Evolutionary conservation across 169 alveolate genomes (phyloP), one percentile per base, ranked within the genome.

Genomic region (Cyclospora cayetanensis): DNA sequence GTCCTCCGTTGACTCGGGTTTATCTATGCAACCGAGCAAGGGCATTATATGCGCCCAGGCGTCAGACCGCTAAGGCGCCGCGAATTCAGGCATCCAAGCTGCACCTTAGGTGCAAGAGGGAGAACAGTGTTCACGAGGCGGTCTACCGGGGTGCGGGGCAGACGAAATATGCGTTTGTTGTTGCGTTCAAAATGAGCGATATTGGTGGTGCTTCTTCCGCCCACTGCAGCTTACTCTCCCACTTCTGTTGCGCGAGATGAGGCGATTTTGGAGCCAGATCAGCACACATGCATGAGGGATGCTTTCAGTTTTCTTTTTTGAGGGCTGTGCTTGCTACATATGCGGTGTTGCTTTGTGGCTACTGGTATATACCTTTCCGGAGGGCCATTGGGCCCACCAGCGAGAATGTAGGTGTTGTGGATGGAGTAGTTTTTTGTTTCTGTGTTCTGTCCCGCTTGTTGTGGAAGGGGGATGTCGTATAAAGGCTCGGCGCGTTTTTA

Each of bases 41-140:
- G 87, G 87, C 12, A 46, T 2, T 46, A 43, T 77, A 50, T 25
- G 46, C 34, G 46, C 70, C 70, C 68, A 25, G 18, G 68, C 87
- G 25, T 27, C 46, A 27, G 27, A 74, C 63, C 80, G 80, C 20
- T 20, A 20, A 72, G 53, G 25, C 55, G 60, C 53, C 63, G 35
- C 18, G 63, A n/a, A 55, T 31, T 34, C 34, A 42, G 34, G 83
- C 60, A 20, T 72, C n/a, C 12, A 72, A 1, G 0, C 53, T 39
- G 63, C 83, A 37, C 83, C 39, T 72, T 37, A 4, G 60, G 83
- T 37, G 63, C 83, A 39, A 72, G 60, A 72, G 55, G 83, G 83
- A 68, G 29, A 37, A 72, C 60, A 72, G 83, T 39, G 60, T 37
- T 39, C 83, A 72, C 39, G 37, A 9, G 53, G 9, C 27, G 27